A percentile compares a stretch with the other conserved stretches of the same genome.
Evolutionary conservation across 2,329 filamentous ascomycete species (phyloP).

Genomic region (Fusarium newnesense): DNA sequence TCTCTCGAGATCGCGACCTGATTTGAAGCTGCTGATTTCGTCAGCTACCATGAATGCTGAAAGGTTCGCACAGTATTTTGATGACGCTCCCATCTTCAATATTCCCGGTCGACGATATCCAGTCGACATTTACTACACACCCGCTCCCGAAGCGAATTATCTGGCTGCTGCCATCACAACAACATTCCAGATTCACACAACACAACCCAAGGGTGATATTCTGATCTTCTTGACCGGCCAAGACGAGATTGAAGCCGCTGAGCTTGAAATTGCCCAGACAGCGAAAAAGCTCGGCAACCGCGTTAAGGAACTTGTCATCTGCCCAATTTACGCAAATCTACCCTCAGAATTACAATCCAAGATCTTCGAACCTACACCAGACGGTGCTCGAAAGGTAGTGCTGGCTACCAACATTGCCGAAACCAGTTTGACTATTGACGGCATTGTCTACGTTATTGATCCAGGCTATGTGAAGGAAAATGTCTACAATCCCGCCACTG

Average conservation of each 20-base stretch:
- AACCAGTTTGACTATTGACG: conserved; percentile 94
- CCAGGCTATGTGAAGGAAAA: conserved; percentile 97
- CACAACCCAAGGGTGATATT: conserved; percentile 86
- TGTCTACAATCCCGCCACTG: conserved; percentile 88
- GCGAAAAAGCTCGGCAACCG: conserved; percentile 86
- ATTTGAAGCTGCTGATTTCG: conserved; percentile 90
- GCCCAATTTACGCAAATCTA: conserved; percentile 93
- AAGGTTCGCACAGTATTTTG: conserved; percentile 92
- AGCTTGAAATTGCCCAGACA: conserved; percentile 85
- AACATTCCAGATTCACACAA: conserved; percentile 93
- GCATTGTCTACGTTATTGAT: conserved; percentile 96
- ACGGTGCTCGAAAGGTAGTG: conserved; percentile 87
- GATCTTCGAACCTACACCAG: conserved; percentile 93
- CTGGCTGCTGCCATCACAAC: conserved; percentile 91
- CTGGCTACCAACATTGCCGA: conserved; percentile 97
- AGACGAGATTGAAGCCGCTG: conserved; percentile 92
- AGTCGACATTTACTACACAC: conserved; percentile 91
- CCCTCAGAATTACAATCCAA: conserved; percentile 90
- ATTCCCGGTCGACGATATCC: conserved; percentile 90
- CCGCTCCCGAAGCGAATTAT: conserved; percentile 93
- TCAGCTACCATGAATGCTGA: conserved; percentile 95
- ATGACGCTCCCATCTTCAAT: conserved; percentile 92
- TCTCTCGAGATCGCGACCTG: conserved; percentile 81
- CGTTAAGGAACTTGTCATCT: conserved; percentile 87
- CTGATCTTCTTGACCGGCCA: conserved; percentile 95